Evolutionary conservation across 2,329 filamentous ascomycete genomes (phyloP).

Genomic region (Aspergillus ustus): DNA sequence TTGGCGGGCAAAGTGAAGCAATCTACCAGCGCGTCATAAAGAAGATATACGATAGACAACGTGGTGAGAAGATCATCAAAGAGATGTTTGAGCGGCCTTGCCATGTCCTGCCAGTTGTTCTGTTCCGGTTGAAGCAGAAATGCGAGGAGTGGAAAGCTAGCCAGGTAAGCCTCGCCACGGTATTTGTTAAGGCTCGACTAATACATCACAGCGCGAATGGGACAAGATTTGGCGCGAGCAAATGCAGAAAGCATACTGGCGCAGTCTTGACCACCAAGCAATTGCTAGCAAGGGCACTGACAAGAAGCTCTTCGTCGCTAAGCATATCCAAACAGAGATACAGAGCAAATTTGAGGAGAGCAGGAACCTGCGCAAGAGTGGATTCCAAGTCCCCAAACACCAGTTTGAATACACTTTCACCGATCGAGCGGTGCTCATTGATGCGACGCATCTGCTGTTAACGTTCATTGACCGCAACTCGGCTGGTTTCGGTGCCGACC

Average conservation of each 20-base stretch:
- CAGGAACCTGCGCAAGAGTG: constrained; percentile 69
- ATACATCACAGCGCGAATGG: constrained; percentile 75
- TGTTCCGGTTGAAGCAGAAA: constrained; percentile 91
- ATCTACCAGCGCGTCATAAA: constrained; percentile 97
- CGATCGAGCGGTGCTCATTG: constrained; percentile 69
- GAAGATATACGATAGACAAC: constrained; percentile 90
- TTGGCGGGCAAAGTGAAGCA: constrained; percentile 91
- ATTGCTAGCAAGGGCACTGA: constrained; percentile 86
- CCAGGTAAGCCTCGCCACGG: constrained; percentile 54
- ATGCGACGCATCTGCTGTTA: constrained; percentile 54
- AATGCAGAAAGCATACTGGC: constrained; percentile 92
- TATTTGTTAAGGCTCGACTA: constrained; percentile 1
- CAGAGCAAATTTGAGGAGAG: constrained; percentile 93
- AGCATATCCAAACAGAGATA: constrained; percentile 87
- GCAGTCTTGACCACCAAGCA: constrained; percentile 95
- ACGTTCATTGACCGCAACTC: constrained; percentile 54
- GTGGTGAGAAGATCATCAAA: constrained; percentile 81
- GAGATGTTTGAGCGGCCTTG: constrained; percentile 85
- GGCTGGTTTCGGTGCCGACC: constrained; percentile 62
- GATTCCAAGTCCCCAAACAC: constrained; percentile 64
- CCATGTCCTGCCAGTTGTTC: constrained; percentile 83
- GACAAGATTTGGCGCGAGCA: constrained; percentile 98
- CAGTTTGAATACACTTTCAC: constrained; percentile 78
- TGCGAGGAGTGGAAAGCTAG: constrained; percentile 97
- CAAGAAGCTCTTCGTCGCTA: constrained; percentile 88